Base-by-base conservation (phyloP, 1,139 yeast genomes). In the Pichia terricola region DNA sequence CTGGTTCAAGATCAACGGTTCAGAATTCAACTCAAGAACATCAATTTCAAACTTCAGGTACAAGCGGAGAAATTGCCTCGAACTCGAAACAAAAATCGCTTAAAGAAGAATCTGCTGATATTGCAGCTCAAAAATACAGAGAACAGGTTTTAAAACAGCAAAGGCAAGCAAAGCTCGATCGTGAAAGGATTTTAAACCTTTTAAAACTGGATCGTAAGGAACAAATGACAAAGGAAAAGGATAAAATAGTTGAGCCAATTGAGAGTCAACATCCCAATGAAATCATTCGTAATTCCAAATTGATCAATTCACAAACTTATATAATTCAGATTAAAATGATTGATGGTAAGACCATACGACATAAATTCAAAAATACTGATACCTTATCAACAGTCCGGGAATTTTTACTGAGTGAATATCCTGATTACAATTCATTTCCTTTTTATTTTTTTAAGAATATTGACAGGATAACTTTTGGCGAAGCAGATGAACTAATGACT, bases 141-240 rank as follows among this genome's bases (percentile, higher is more conserved):
- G 68, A 68, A 43, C 65, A 68, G 46, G 63, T 69, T 16, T 53
- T 61, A 30, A 66, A 63, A 43, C 59, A 56, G 39, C 68, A 67
- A 43, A 61, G 58, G 37, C 59, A 57, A 43, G 77, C 70, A 22
- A 58, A 51, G 25, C 72, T 70, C 42, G 88, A 81, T 50, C 70
- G 72, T 37, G 69, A 71, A 41, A 65, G 85, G n/a, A 70, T 81
- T 22, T 58, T 76, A 43, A 65, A 67, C 34, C 61, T 79, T 26
- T 56, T 78, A 43, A 65, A 70, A 47, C 68, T 72, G 1, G 86
- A 79, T 54, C 64, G 70, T 42, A 66, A 26, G 35, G 35, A 35
- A 26, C 4, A 38, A 33, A 6, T 26, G 26, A 32, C 35, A 33
- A 35, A 27, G 6, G 9, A 5, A 26, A 28, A n/a, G 32, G 11